A percentile compares a stretch with the other conserved stretches of the same genome.
Conservation (phyloP, 805 yeast species). For the Cyberlindnera sargentensis region DNA sequence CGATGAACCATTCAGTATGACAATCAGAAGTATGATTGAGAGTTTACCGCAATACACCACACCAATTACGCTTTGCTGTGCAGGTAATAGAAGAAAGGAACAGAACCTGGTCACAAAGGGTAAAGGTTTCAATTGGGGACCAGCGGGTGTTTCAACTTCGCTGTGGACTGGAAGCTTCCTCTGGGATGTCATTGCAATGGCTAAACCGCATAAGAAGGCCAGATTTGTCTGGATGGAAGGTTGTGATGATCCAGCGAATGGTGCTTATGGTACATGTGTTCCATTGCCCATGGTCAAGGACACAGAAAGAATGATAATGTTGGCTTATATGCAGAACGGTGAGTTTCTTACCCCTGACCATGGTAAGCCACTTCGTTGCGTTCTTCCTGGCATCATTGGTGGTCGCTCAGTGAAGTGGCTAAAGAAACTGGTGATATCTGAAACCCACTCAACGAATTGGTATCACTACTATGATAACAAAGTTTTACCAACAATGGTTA, state of each 20-base stretch:
- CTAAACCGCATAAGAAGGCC: constrained; percentile 24
- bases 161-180: constrained; percentile 30
- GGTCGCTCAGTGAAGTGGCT: constrained; percentile 35
- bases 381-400: constrained; percentile 33
- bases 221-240: constrained; percentile 30
- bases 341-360: constrained; percentile 28
- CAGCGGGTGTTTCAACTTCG: constrained; percentile 28
- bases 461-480: constrained; percentile 31
- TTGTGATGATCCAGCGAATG: constrained; percentile 27
- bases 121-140: constrained; percentile 31
- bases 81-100: constrained; percentile 30
- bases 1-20: constrained; percentile 22
- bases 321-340: constrained; percentile 32
- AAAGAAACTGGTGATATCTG: constrained; percentile 23
- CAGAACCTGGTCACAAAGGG: constrained; percentile 30
- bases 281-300: constrained; percentile 27
- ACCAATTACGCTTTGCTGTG: constrained; percentile 31
- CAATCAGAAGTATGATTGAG: constrained; percentile 20
- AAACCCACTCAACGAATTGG: constrained; percentile 28
- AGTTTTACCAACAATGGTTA: constrained; percentile 30
- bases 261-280: constrained; percentile 29
- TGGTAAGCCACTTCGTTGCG: constrained; percentile 29
- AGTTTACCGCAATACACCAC: constrained; percentile 25
- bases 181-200: constrained; percentile 23
- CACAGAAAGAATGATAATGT: constrained; percentile 27